Evolutionary conservation across 2,329 filamentous ascomycete genomes (phyloP), one percentile per base, ranked within the genome.

Genomic region (Diaporthe ampelina): DNA sequence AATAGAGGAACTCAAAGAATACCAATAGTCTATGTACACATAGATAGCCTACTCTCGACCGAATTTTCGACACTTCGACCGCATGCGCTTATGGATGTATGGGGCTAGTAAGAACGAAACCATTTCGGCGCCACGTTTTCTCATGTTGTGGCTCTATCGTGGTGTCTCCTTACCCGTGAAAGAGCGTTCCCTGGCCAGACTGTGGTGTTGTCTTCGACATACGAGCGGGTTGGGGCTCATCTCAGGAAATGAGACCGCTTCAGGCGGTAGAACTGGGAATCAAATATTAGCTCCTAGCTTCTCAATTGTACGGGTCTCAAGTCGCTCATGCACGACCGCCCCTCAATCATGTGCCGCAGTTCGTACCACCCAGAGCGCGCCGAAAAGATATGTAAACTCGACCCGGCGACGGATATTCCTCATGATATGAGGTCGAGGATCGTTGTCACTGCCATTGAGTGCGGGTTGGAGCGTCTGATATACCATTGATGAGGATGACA

Each of bases 281-380:
- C 24, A 35, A 50, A 2, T 0, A 24, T 67, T 48, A 67, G 61
- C 43, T 32, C 29, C 10, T 3, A 19, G 11, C 4, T 7, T 50
- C 15, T 65, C 5, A 10, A 65, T 2, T 9, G 17, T 19, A 10
- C 26, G 26, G 4, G 19, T 32, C 10, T 48, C 9, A 17, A 65
- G 9, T 67, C 3, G 13, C 10, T 15, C 37, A 67, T 50, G 29
- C 17, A 45, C 11, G 19, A n/a, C 8, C 10, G 17, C 37, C 29
- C 32, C 10, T 50, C 11, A 21, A 63, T 11, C 6, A 35, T 19
- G 19, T 19, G 32, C 24, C n/a, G 26, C 19, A 35, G 17, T 37
- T 50, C 61, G 7, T 67, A 67, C 61, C 26, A 67, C 61, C 43
- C 43, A 67, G 35, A 67, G 43, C 26, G 61, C 61, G 61, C 61